Evolutionary conservation across 1,139 yeast species (phyloP).

Genomic region (Debaryomyces sp.): DNA sequence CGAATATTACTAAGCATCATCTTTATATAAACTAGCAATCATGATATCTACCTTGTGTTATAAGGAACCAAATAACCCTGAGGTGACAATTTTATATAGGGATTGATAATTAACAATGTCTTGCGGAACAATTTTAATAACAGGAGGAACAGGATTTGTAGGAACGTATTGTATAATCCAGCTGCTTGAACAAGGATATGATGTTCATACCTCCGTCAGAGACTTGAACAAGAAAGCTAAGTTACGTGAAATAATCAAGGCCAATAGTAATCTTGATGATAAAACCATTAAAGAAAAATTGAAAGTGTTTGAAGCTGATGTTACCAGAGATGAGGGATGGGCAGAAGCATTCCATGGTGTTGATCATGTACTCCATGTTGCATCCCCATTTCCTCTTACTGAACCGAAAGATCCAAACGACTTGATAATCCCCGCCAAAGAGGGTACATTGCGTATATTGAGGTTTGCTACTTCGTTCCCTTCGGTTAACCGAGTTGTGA

Average conservation of each 20-base stretch:
- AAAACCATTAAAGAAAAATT: neutral
- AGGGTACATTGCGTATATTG: conserved; percentile 15
- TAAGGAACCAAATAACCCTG: no score
- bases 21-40: neutral
- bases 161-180: conserved; percentile 11
- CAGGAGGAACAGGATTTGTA: conserved; percentile 16
- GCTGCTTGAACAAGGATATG: conserved; percentile 10
- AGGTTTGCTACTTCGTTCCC: conserved; percentile 13
- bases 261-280: conserved; percentile 2
- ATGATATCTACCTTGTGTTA: neutral
- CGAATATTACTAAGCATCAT: neutral
- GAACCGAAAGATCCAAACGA: conserved; percentile 10
- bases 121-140: conserved; percentile 11
- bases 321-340: conserved; percentile 17
- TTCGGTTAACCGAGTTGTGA: conserved; percentile 22
- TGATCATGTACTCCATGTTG: conserved; percentile 19
- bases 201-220: conserved; percentile 13
- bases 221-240: conserved; percentile 6
- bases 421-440: conserved; percentile 14
- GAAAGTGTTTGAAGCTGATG: conserved; percentile 14
- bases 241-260: conserved; percentile 3
- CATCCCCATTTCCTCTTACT: conserved; percentile 15
- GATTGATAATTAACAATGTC: neutral
- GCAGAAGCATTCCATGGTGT: conserved; percentile 15
- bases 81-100: no score